Conservation (phyloP, 2,329 filamentous ascomycete genomes). For the Ceratocystis huliohia region DNA sequence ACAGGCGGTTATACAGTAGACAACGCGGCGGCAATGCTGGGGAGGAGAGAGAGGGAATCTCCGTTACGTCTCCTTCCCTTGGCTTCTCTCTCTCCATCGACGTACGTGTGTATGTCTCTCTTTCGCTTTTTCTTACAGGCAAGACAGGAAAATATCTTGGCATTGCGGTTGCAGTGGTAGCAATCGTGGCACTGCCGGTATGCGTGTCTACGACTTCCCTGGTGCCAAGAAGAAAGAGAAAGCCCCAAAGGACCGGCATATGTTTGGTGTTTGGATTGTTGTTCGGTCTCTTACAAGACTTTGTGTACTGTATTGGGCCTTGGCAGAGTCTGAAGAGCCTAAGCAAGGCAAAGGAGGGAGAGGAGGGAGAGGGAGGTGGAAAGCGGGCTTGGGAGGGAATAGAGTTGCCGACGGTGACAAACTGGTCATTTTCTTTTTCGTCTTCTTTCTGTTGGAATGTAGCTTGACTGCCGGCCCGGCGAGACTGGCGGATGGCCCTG, state of each 20-base stretch:
- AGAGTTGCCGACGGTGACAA: too few relatives aligned
- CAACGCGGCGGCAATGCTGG: neutral
- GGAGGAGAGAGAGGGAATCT: neutral
- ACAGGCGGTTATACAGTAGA: slow-evolving; percentile 2
- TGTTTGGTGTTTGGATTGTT: slow-evolving; percentile 9
- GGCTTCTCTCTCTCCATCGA: neutral
- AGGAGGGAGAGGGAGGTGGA: neutral
- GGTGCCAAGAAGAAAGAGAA: slow-evolving; percentile 1
- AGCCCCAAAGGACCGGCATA: slow-evolving; percentile 5
- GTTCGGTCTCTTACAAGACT: slow-evolving; percentile 1
- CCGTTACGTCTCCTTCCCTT: neutral
- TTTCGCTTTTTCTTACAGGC: neutral
- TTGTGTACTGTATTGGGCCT: neutral
- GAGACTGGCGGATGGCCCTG: neutral
- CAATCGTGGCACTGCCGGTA: slow-evolving; percentile 5
- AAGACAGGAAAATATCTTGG: neutral
- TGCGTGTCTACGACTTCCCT: slow-evolving; percentile 8
- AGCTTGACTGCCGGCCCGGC: neutral
- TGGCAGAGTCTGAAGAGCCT: slow-evolving; percentile 4
- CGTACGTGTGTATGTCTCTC: too few relatives aligned
- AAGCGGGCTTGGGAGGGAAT: neutral
- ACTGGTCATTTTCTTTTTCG: neutral
- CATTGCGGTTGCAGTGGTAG: neutral
- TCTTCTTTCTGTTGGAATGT: neutral
- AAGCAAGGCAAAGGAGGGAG: neutral